phyloP scores from a whole-genome alignment of 2,329 filamentous ascomycete genomes.

The Chaetomium olivaceum region DNA sequence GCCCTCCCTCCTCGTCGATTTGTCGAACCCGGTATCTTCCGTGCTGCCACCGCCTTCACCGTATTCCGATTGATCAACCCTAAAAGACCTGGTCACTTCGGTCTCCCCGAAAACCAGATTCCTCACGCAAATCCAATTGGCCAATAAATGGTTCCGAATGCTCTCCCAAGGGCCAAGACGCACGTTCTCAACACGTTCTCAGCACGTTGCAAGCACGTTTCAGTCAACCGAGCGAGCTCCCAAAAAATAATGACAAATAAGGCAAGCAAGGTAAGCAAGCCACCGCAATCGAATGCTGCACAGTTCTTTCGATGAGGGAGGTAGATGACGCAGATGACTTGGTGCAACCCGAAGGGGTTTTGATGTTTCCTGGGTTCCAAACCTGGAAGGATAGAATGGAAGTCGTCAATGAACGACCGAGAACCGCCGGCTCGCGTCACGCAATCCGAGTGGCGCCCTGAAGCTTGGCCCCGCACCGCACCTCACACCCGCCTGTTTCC shows the following conservation, averaged over 20 bases:
- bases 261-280: not conserved
- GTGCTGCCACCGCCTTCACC: not conserved
- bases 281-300: not conserved
- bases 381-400: not conserved
- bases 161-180: not conserved
- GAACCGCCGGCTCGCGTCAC: constrained; percentile 8
- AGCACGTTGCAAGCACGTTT: not conserved
- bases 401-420: not conserved
- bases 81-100: not conserved
- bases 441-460: constrained; percentile 8
- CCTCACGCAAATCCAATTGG: not conserved
- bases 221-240: not conserved
- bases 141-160: not conserved
- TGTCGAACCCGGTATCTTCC: not conserved
- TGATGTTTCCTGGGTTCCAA: not conserved
- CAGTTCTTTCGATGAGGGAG: not conserved
- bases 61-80: too few species aligned
- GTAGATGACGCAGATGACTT: not conserved
- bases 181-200: not conserved
- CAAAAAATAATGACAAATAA: not conserved
- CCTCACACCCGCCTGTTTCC: not conserved
- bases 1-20: not conserved
- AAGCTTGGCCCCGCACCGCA: not conserved
- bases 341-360: not conserved
- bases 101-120: not conserved